Conservation (phyloP, 345 rosid species). For the Balakata baccata region DNA sequence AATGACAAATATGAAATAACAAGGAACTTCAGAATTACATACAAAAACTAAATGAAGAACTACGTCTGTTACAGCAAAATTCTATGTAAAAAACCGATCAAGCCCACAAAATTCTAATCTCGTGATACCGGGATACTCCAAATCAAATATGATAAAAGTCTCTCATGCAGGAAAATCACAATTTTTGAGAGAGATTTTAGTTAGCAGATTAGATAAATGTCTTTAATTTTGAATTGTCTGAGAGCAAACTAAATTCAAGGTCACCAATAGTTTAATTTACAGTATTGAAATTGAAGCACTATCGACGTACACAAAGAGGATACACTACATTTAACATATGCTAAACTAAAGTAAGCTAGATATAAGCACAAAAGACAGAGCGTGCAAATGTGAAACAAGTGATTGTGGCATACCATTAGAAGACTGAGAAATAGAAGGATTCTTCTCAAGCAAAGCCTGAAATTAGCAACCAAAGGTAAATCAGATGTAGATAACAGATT, state of each 20-base stretch:
- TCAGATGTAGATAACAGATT: conserved; percentile 2
- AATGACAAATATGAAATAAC: not conserved
- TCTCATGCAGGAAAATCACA: too few species aligned
- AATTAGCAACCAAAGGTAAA: conserved; percentile 10
- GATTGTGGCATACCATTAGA: conserved; percentile 46
- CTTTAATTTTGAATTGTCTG: not conserved
- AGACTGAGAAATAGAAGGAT: conserved; percentile 60
- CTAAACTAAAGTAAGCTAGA: not conserved
- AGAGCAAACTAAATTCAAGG: not conserved
- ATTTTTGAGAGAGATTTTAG: too few species aligned
- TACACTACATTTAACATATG: not conserved
- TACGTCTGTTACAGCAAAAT: too few species aligned
- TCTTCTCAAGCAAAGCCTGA: conserved; percentile 80
- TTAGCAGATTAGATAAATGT: not conserved
- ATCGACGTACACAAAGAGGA: too few species aligned
- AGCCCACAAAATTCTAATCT: not conserved
- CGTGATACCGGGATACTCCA: too few species aligned
- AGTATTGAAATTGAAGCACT: too few species aligned
- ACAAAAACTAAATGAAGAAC: not conserved
- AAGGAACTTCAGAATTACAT: not conserved
- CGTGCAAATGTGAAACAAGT: conserved; percentile 1
- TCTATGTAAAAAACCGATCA: too few species aligned
- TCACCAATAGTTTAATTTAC: not conserved
- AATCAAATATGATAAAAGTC: too few species aligned
- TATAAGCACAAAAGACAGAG: not conserved